phyloP scores from a whole-genome alignment of 257 asterid genomes.

The Solanum rostratum region DNA sequence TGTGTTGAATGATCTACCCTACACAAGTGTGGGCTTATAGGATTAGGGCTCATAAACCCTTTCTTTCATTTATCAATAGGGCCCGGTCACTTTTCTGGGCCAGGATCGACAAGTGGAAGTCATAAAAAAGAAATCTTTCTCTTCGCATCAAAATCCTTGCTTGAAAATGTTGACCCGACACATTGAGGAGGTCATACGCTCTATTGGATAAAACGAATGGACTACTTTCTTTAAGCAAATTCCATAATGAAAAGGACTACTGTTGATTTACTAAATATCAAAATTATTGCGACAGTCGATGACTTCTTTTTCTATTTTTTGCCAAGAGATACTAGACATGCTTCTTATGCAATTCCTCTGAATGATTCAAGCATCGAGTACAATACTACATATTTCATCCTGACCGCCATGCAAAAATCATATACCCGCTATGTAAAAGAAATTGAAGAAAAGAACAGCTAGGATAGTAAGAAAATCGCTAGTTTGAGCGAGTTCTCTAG shows the following conservation, averaged over 20 bases:
- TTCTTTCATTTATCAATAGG: too few species aligned
- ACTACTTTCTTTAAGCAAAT: not conserved
- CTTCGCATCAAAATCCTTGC: not conserved
- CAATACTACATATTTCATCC: not conserved
- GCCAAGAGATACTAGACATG: not conserved
- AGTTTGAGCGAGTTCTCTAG: not conserved
- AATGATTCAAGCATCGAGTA: not conserved
- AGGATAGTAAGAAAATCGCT: not conserved
- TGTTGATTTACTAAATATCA: not conserved
- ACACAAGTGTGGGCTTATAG: too few species aligned
- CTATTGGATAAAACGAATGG: not conserved
- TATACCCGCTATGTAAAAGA: not conserved
- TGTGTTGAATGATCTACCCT: too few species aligned
- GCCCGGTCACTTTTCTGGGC: too few species aligned
- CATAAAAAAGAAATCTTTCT: too few species aligned
- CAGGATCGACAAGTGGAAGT: too few species aligned
- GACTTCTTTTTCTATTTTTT: not conserved
- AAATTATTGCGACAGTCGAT: not conserved
- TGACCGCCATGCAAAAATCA: not conserved
- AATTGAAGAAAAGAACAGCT: not conserved
- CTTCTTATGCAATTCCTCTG: not conserved
- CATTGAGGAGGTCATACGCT: not conserved
- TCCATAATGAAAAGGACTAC: not conserved
- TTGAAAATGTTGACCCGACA: not conserved
- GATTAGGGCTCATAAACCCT: too few species aligned